phyloP scores from a whole-genome alignment of 1,284 basidiomycete genomes.

The Irpex rosettiformis region DNA sequence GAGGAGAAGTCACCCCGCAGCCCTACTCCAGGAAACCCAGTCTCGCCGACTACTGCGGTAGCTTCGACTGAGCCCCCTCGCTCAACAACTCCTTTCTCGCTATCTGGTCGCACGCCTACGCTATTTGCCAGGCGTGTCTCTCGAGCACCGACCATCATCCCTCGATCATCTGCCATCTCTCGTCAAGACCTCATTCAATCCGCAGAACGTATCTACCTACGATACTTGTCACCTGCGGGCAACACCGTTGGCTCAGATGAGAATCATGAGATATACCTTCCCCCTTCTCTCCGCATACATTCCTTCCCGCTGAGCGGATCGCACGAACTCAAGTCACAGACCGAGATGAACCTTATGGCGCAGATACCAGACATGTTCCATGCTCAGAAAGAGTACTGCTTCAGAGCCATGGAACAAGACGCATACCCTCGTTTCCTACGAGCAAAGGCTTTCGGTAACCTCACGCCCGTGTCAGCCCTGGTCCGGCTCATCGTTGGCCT shows the following conservation, averaged over 20 bases:
- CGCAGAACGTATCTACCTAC: slow-evolving; percentile 93
- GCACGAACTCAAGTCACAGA: slow-evolving; percentile 67
- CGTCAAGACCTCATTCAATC: slow-evolving; percentile 87
- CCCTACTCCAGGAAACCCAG: slow-evolving; percentile 47
- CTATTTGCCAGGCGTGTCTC: slow-evolving; percentile 67
- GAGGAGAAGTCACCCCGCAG: slow-evolving; percentile 47
- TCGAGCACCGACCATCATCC: slow-evolving; percentile 84
- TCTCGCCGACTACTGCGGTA: slow-evolving; percentile 42
- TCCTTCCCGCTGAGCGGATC: slow-evolving; percentile 69
- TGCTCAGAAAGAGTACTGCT: slow-evolving; percentile 95
- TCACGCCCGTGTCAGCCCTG: slow-evolving; percentile 87
- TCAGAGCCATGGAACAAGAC: slow-evolving; percentile 95
- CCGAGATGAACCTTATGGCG: slow-evolving; percentile 76
- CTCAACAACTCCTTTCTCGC: slow-evolving; percentile 76
- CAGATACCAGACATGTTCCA: slow-evolving; percentile 97
- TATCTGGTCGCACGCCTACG: slow-evolving; percentile 68
- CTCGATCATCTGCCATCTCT: slow-evolving; percentile 86
- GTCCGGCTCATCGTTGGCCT: slow-evolving; percentile 84
- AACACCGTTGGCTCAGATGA: slow-evolving; percentile 63
- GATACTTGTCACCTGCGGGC: slow-evolving; percentile 80
- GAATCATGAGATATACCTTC: slow-evolving; percentile 94
- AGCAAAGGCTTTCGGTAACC: slow-evolving; percentile 94
- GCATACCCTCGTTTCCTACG: slow-evolving; percentile 96
- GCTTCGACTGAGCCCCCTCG: slow-evolving; percentile 43
- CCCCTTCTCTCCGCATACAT: slow-evolving; percentile 80